Evolutionary conservation across 371 early-diverging fungal genomes (phyloP).

Genomic region (Synchytrium microbalum): DNA sequence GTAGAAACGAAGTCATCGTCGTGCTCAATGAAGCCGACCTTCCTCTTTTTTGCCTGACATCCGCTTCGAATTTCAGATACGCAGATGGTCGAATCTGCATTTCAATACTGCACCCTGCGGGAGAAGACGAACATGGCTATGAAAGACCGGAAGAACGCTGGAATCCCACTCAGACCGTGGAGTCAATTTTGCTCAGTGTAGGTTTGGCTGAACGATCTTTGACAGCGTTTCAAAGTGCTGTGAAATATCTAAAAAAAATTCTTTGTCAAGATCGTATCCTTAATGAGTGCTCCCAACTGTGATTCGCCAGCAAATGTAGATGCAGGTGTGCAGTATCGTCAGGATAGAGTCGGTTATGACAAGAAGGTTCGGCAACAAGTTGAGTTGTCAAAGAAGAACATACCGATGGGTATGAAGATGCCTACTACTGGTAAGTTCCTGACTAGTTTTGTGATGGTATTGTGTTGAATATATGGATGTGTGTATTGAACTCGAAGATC

Average conservation of each 20-base stretch:
- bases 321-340: slow-evolving; percentile 42
- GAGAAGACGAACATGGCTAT: slow-evolving; percentile 44
- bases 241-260: slow-evolving; percentile 26
- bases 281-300: slow-evolving; percentile 58
- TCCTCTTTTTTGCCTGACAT: slow-evolving; percentile 6
- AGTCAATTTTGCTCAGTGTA: slow-evolving; percentile 40
- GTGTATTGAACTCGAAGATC: neutral
- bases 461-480: too few species aligned
- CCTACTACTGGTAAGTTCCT: slow-evolving; percentile 28
- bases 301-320: slow-evolving; percentile 60
- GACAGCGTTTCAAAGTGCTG: neutral
- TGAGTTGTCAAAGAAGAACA: slow-evolving; percentile 14
- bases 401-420: slow-evolving; percentile 34
- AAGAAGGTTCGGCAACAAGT: slow-evolving; percentile 26
- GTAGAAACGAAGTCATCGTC: slow-evolving; percentile 2
- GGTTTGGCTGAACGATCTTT: slow-evolving; percentile 3
- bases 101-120: slow-evolving; percentile 56
- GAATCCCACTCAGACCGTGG: slow-evolving; percentile 56
- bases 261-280: slow-evolving; percentile 43
- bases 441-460: neutral
- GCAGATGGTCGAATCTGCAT: slow-evolving; percentile 56
- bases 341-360: slow-evolving; percentile 23
- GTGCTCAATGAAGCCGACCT: slow-evolving; percentile 1
- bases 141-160: slow-evolving; percentile 53
- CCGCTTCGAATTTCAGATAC: slow-evolving; percentile 16